These are phyloP conservation scores for Bryum argenteum DNA, from an alignment of 225 moss, liverwort and hornwort genomes.

Conservation along the genomic window DNA sequence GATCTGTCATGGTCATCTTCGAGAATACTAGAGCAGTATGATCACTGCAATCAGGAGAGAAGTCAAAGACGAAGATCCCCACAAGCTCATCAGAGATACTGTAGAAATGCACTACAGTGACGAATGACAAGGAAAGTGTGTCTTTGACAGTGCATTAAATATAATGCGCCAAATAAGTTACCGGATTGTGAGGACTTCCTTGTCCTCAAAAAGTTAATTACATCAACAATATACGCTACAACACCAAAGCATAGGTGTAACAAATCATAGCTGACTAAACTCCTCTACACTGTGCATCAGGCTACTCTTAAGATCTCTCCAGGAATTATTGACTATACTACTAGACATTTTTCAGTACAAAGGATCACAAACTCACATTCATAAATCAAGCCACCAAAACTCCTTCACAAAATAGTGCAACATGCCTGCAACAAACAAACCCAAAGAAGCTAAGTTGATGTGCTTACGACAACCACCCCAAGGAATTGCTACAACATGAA, in stretches of 20 bases:
- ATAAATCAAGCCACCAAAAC: conserved; percentile 14
- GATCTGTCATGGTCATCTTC: conserved; percentile 36
- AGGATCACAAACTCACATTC: conserved; percentile 42
- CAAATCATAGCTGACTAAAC: conserved; percentile 33
- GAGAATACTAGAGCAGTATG: conserved; percentile 34
- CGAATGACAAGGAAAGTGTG: conserved; percentile 16
- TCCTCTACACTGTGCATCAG: conserved; percentile 24
- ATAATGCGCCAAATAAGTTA: conserved; percentile 15
- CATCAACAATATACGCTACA: conserved; percentile 45
- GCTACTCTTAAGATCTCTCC: conserved; percentile 30
- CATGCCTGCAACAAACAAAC: conserved; percentile 44
- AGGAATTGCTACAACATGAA: conserved; percentile 7
- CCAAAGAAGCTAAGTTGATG: conserved; percentile 10
- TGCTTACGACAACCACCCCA: background rate
- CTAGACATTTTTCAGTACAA: conserved; percentile 29
- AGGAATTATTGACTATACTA: conserved; percentile 28
- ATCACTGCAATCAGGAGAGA: conserved; percentile 37
- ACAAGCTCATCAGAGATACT: conserved; percentile 9
- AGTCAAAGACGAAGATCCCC: conserved; percentile 24
- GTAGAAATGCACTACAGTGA: conserved; percentile 7
- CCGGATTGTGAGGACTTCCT: conserved; percentile 30
- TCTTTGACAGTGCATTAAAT: conserved; percentile 20
- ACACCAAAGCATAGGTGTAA: conserved; percentile 41
- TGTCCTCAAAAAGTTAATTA: conserved; percentile 30
- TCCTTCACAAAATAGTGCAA: conserved; percentile 56